A percentile compares a stretch with the other conserved stretches of the same genome.
phyloP scores from a whole-genome alignment of 2,329 filamentous ascomycete genomes.

The Phialocephala subalpina region DNA sequence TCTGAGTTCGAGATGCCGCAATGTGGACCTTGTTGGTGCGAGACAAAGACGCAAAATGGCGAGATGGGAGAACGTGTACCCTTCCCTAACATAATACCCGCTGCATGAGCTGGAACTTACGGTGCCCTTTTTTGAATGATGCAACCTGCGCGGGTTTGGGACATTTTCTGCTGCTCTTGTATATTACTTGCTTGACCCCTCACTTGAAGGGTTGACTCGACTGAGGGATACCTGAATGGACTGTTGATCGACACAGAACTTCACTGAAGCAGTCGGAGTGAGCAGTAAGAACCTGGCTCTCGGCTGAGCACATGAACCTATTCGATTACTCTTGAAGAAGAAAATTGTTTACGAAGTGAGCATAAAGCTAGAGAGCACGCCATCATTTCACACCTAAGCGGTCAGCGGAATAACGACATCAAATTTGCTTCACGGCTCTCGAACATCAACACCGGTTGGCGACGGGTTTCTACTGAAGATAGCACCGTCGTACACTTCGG shows the following conservation, averaged over 20 bases:
- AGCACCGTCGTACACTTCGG: conserved; percentile 1
- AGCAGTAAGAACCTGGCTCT: conserved; percentile 1
- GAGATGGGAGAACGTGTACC: neutral
- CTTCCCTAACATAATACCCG: no score
- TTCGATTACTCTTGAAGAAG: neutral
- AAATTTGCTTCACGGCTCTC: neutral
- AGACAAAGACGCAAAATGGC: neutral
- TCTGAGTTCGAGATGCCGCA: neutral
- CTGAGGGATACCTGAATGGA: neutral
- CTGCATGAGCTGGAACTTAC: neutral
- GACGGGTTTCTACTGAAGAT: neutral
- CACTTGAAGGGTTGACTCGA: neutral
- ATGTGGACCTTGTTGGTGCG: conserved; percentile 7
- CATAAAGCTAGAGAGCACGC: conserved; percentile 6
- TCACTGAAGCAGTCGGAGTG: neutral
- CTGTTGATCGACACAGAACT: neutral
- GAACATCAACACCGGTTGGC: neutral
- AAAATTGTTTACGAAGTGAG: neutral
- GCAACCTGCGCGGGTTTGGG: neutral
- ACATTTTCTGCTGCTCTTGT: neutral
- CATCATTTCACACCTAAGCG: conserved; percentile 1
- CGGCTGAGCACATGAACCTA: neutral
- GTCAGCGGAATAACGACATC: neutral
- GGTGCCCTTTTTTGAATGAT: neutral
- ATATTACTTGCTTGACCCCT: neutral